phyloP scores from a whole-genome alignment of 768 basidiomycete genomes.

The Phylloporus sp. region DNA sequence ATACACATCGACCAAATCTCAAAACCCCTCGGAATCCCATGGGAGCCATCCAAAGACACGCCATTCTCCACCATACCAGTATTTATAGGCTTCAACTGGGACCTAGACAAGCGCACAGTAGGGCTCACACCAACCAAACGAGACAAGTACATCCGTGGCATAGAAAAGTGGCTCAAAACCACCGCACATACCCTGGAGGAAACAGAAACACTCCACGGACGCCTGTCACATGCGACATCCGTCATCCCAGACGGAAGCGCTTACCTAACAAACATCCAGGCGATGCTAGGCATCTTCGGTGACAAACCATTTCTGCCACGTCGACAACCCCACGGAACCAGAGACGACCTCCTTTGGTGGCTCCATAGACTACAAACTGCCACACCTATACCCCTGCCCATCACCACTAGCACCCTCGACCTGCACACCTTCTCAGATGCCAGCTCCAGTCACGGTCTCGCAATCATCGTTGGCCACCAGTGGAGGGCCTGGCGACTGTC shows the following conservation, averaged over 20 bases:
- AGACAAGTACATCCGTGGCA: neutral
- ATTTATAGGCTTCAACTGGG: no score
- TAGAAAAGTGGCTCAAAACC: neutral
- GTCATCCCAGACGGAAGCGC: neutral
- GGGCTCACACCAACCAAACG: neutral
- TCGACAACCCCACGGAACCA: neutral
- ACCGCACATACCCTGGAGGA: neutral
- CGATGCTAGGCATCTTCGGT: neutral
- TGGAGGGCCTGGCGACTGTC: slow-evolving; percentile 5
- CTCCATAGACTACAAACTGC: no score
- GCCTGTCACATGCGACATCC: neutral
- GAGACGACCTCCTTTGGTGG: neutral
- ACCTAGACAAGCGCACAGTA: no score
- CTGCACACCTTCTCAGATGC: neutral
- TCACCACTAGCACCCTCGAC: neutral
- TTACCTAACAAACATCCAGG: neutral
- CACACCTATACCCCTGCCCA: neutral
- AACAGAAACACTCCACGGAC: neutral
- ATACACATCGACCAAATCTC: neutral
- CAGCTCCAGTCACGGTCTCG: neutral
- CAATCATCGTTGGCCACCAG: neutral
- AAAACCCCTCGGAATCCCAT: neutral
- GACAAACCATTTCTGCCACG: neutral
- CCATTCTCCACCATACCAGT: no score
- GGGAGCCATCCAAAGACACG: slow-evolving; percentile 7